These are phyloP conservation scores for Neurospora tetraspora DNA, from an alignment of 495 filamentous ascomycete species.

Conservation along the genomic window DNA sequence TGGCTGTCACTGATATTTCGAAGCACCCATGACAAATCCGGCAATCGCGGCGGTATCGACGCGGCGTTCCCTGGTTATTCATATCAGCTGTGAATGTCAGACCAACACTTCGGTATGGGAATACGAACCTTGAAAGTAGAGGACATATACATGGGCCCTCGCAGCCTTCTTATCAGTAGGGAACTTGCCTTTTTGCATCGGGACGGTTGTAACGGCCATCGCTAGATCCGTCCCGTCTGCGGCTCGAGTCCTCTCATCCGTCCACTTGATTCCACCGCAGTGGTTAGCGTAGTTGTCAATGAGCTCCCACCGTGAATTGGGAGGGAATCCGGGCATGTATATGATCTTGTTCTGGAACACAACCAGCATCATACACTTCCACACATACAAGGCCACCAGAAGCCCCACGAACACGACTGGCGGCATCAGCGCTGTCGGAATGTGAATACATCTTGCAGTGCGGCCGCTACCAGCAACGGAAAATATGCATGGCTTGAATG, in stretches of 20 bases:
- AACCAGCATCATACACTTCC: conserved; percentile 76
- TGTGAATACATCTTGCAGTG: conserved; percentile 24
- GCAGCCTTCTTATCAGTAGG: not conserved
- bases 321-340: conserved; percentile 67
- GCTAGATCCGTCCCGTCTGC: conserved; percentile 52
- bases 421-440: conserved; percentile 49
- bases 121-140: conserved; percentile 49
- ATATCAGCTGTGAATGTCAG: conserved; percentile 18
- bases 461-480: not conserved
- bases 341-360: conserved; percentile 77
- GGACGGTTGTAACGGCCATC: conserved; percentile 41
- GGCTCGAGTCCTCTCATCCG: conserved; percentile 41
- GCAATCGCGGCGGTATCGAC: conserved; percentile 59
- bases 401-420: conserved; percentile 59
- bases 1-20: conserved; percentile 28
- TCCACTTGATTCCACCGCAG: conserved; percentile 56
- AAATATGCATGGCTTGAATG: not conserved
- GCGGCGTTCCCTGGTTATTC: conserved; percentile 47
- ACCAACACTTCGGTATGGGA: not conserved
- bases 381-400: conserved; percentile 57
- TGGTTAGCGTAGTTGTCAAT: conserved; percentile 48
- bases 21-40: conserved; percentile 51
- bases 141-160: conserved; percentile 31
- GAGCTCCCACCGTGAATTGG: conserved; percentile 45
- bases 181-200: conserved; percentile 2